Evolutionary conservation across 2,329 filamentous ascomycete genomes (phyloP).

Genomic region (Colletotrichum higginsianum): DNA sequence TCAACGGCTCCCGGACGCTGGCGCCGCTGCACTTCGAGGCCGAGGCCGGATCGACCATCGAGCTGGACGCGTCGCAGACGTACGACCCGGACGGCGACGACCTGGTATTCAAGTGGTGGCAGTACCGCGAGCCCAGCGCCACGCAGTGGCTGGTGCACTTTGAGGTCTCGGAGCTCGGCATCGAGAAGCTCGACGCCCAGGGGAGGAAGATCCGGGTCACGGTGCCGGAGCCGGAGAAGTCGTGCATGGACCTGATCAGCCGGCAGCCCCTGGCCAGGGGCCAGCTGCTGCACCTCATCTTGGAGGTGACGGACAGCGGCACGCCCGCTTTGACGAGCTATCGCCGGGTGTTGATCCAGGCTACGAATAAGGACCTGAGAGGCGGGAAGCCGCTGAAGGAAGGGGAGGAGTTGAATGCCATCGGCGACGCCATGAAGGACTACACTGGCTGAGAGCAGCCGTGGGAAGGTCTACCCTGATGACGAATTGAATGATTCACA

Average conservation of each 20-base stretch:
- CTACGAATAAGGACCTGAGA: slow-evolving; percentile 48
- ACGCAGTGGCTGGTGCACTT: slow-evolving; percentile 58
- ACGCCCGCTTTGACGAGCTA: slow-evolving; percentile 62
- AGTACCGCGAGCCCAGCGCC: slow-evolving; percentile 58
- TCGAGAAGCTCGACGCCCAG: slow-evolving; percentile 46
- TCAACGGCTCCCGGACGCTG: slow-evolving; percentile 58
- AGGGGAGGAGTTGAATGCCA: slow-evolving; percentile 8
- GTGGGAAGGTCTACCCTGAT: not conserved
- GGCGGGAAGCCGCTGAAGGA: slow-evolving; percentile 10
- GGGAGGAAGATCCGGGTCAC: slow-evolving; percentile 37
- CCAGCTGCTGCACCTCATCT: slow-evolving; percentile 63
- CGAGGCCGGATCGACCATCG: slow-evolving; percentile 56
- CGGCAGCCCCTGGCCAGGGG: slow-evolving; percentile 47
- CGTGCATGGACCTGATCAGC: slow-evolving; percentile 45
- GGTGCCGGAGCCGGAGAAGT: slow-evolving; percentile 52
- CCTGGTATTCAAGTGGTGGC: slow-evolving; percentile 65
- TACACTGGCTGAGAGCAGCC: slow-evolving; percentile 9
- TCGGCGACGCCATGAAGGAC: slow-evolving; percentile 35
- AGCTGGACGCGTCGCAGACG: slow-evolving; percentile 60
- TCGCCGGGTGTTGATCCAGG: slow-evolving; percentile 59
- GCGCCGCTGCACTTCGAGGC: slow-evolving; percentile 57
- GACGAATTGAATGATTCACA: not conserved
- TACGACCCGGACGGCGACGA: slow-evolving; percentile 62
- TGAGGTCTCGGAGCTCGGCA: slow-evolving; percentile 56
- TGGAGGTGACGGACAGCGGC: slow-evolving; percentile 64